phyloP scores from a whole-genome alignment of 345 rosid species.

The Laguncularia racemosa region DNA sequence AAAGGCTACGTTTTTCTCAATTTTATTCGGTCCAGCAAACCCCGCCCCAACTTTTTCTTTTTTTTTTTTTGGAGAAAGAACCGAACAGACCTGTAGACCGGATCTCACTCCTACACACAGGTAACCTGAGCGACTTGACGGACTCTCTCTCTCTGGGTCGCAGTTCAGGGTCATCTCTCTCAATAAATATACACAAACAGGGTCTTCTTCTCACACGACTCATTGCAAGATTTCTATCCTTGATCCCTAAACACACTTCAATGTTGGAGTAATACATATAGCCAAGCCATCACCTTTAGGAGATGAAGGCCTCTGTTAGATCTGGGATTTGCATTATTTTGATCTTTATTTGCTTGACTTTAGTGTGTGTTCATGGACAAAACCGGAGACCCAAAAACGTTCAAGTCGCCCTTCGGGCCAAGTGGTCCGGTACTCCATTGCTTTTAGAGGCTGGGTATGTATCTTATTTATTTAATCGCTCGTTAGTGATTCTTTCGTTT shows the following conservation, averaged over 20 bases:
- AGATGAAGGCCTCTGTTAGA: constrained; percentile 47
- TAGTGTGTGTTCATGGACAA: constrained; percentile 39
- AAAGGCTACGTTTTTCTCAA: too few species aligned
- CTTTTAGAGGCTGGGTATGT: constrained; percentile 91
- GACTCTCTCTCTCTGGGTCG: too few species aligned
- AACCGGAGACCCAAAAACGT: constrained; percentile 77
- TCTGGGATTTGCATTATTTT: constrained; percentile 33
- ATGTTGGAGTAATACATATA: background rate
- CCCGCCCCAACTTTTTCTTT: too few species aligned
- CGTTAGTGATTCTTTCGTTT: too few species aligned
- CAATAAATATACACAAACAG: background rate
- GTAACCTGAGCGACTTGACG: too few species aligned
- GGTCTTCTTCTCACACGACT: constrained; percentile 2
- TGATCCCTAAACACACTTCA: background rate
- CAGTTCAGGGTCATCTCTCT: too few species aligned
- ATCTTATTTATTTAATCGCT: background rate
- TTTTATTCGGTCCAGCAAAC: too few species aligned
- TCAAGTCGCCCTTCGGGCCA: constrained; percentile 77
- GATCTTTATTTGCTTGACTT: constrained; percentile 28
- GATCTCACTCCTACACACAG: too few species aligned
- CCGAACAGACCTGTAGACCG: too few species aligned
- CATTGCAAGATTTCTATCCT: too few species aligned
- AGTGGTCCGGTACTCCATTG: constrained; percentile 94
- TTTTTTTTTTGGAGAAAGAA: too few species aligned
- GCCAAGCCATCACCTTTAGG: background rate